Evolutionary conservation across 768 basidiomycete species (phyloP).

Genomic region (Xanthoconium stramineum): DNA sequence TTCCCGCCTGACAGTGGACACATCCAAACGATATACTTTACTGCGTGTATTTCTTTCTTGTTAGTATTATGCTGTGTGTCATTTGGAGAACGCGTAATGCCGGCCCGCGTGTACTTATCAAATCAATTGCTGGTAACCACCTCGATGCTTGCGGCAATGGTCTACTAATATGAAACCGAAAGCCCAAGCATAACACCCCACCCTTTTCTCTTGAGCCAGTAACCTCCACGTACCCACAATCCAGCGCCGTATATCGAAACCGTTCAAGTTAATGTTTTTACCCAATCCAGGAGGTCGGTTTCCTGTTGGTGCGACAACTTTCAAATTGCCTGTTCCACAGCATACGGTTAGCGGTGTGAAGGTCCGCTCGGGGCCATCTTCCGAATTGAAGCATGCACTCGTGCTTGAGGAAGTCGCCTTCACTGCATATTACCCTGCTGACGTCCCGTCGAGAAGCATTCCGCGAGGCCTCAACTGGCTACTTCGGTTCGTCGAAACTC

Average conservation of each 20-base stretch:
- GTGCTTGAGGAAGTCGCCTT: conserved; percentile 61
- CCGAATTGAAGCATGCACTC: conserved; percentile 40
- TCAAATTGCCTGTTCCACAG: conserved; percentile 44
- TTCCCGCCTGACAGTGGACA: too few relatives aligned
- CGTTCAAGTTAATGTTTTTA: conserved; percentile 42
- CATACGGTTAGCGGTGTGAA: conserved; percentile 41
- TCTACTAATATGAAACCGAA: too few relatives aligned
- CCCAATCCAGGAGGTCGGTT: conserved; percentile 43
- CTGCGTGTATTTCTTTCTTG: too few relatives aligned
- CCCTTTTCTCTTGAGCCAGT: not conserved
- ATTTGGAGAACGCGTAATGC: too few relatives aligned
- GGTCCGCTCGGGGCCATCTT: conserved; percentile 26
- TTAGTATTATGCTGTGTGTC: too few relatives aligned
- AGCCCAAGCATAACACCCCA: too few relatives aligned
- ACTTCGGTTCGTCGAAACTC: conserved; percentile 40
- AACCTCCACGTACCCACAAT: not conserved
- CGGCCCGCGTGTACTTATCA: too few relatives aligned
- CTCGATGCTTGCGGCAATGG: too few relatives aligned
- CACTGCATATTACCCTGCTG: conserved; percentile 63
- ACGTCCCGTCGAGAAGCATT: conserved; percentile 25
- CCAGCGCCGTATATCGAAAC: not conserved
- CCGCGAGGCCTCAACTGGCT: conserved; percentile 55
- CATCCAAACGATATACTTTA: too few relatives aligned
- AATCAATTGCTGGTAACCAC: too few relatives aligned
- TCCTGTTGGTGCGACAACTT: conserved; percentile 59